Evolutionary conservation across 768 basidiomycete species (phyloP).

Genomic region (Psilocybe azurescens): DNA sequence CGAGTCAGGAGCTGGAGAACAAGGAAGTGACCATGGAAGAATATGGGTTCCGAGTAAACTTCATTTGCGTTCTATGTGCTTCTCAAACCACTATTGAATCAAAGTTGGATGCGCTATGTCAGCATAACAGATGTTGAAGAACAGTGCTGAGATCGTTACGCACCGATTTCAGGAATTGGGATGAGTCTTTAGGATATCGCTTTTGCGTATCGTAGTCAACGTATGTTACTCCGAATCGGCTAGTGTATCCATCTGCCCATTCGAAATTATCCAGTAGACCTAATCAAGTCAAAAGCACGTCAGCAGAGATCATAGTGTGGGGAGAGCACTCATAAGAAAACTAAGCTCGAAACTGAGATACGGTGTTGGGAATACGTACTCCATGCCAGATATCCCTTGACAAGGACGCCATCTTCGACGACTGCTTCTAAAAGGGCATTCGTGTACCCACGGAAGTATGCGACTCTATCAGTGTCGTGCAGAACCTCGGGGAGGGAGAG

Average conservation of each 20-base stretch:
- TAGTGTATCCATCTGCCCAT: slow-evolving; percentile 72
- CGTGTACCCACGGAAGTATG: slow-evolving; percentile 64
- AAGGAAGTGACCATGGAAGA: no score
- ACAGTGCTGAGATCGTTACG: not conserved
- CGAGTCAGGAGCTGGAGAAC: no score
- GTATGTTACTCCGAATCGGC: slow-evolving; percentile 73
- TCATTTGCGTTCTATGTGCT: no score
- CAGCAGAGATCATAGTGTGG: no score
- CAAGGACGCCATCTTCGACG: slow-evolving; percentile 59
- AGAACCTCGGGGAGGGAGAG: slow-evolving; percentile 50
- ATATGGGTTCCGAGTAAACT: no score
- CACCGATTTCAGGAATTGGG: slow-evolving; percentile 50
- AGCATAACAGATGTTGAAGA: not conserved
- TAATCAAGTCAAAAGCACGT: slow-evolving; percentile 19
- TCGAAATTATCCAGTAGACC: slow-evolving; percentile 75
- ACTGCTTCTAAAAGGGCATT: slow-evolving; percentile 57
- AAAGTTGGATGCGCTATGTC: no score
- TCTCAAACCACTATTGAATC: not conserved
- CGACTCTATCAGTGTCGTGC: slow-evolving; percentile 62
- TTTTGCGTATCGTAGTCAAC: slow-evolving; percentile 70
- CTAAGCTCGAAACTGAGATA: no score
- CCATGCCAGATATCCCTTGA: slow-evolving; percentile 70
- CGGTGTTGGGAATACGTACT: slow-evolving; percentile 41
- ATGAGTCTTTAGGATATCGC: slow-evolving; percentile 66
- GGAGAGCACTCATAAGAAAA: no score